These are phyloP conservation scores for Stephania japonica DNA, from an alignment of 164 flowering plant genomes.

Conservation along the genomic window DNA sequence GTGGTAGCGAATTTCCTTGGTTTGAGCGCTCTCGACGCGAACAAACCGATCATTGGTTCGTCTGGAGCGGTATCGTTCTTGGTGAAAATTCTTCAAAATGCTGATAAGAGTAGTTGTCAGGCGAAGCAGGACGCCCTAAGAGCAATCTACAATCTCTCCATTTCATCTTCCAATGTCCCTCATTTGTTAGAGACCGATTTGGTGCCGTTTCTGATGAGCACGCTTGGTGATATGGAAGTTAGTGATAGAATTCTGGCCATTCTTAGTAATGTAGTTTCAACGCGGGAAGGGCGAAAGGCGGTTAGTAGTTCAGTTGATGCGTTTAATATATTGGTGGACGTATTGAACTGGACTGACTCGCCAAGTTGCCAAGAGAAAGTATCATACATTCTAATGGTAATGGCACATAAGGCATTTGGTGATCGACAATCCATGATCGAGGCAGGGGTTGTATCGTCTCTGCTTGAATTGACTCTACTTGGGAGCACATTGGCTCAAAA, in stretches of 20 bases:
- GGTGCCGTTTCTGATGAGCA: slow-evolving; percentile 38
- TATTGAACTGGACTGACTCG: slow-evolving; percentile 78
- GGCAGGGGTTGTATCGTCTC: slow-evolving; percentile 59
- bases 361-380: slow-evolving; percentile 88
- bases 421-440: slow-evolving; percentile 83
- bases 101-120: slow-evolving; percentile 31
- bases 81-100: slow-evolving; percentile 36
- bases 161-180: slow-evolving; percentile 47
- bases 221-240: slow-evolving; percentile 72
- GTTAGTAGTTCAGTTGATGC: slow-evolving; percentile 44
- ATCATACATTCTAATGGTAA: slow-evolving; percentile 76
- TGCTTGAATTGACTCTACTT: slow-evolving; percentile 82
- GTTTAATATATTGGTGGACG: slow-evolving; percentile 65
- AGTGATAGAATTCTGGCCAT: slow-evolving; percentile 70
- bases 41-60: slow-evolving; percentile 75
- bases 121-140: slow-evolving; percentile 67
- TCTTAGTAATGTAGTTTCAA: slow-evolving; percentile 63
- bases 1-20: slow-evolving; percentile 87
- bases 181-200: slow-evolving; percentile 51
- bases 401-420: slow-evolving; percentile 81
- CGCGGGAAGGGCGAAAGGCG: slow-evolving; percentile 66
- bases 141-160: slow-evolving; percentile 83
- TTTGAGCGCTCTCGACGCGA: slow-evolving; percentile 83
- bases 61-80: slow-evolving; percentile 80
- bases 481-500: slow-evolving; percentile 91